Evolutionary conservation across 768 basidiomycete genomes (phyloP), one percentile per base, ranked within the genome.

Genomic region (Cytidiella melzeri): DNA sequence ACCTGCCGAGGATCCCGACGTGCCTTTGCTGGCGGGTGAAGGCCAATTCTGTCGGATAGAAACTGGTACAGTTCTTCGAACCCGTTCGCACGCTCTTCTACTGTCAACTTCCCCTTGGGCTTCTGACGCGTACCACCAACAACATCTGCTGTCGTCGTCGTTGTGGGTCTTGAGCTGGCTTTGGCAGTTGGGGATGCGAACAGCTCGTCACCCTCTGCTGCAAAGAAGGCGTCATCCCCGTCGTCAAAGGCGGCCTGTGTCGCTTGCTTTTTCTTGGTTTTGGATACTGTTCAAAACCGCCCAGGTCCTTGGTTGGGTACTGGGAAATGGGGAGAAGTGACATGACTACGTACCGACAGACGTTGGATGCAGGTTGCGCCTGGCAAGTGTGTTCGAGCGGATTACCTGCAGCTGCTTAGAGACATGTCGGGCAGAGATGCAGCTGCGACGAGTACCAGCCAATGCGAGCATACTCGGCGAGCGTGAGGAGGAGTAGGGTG

Each of bases 1-100:
- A 80, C 71, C 51, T 69, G 60, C 6, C 71, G 67, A 5, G 55
- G 55, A 41, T 61, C 63, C 21, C 64, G 50, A 2, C 56, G 34
- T 10, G 11, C 20, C 18, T 30, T 25, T 20, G 43, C 44, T 5
- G 48, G 45, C 6, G 74, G 74, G 3, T 64, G 64, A n/a, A 62
- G 61, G 0, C 73, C 75, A 27, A 76, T 58, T 9, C 71, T 63
- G 2, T 69, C 64, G 19, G 63, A 57, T 18, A 74, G 61, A 52
- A 71, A 75, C 4, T 51, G 54, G 44, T 67, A 45, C 5, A 70
- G 62, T 15, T 65, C 51, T 24, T 68, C 58, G 55, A 77, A 74
- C 15, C 64, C 61, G 46, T 52, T 51, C 7, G 56, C 47, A 12
- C 69, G 66, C 28, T 61, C 61, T 23, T 64, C 67, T 1, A 62